Conservation (phyloP, 805 yeast genomes). For the Debaryomyces hansenii region DNA sequence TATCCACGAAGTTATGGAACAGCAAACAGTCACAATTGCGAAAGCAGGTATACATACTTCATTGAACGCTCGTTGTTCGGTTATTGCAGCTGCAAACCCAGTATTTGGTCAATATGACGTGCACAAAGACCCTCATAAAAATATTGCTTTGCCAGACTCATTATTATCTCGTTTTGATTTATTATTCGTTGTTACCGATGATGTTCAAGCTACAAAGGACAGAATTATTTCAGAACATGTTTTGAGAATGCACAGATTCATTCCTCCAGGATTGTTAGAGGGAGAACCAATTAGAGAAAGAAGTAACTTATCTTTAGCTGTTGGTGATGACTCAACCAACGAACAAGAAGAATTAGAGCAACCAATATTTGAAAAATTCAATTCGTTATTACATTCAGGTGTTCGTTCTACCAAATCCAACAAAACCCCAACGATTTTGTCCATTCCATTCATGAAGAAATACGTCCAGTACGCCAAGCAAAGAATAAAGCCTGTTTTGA, state of each 20-base stretch:
- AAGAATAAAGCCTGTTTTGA: constrained; percentile 77
- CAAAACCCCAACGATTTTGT: constrained; percentile 40
- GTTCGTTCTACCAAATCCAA: constrained; percentile 36
- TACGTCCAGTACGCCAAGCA: constrained; percentile 93
- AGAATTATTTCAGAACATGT: constrained; percentile 92
- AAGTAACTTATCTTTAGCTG: constrained; percentile 68
- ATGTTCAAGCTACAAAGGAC: constrained; percentile 81
- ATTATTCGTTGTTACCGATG: constrained; percentile 93
- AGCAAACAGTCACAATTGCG: constrained; percentile 96
- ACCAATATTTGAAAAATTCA: constrained; percentile 81
- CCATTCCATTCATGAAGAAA: constrained; percentile 85
- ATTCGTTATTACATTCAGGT: constrained; percentile 81
- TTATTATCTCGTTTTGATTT: constrained; percentile 94
- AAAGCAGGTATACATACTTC: constrained; percentile 98
- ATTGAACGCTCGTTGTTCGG: constrained; percentile 93
- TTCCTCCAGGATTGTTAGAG: constrained; percentile 84
- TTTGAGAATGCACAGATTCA: constrained; percentile 84
- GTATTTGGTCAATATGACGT: constrained; percentile 95
- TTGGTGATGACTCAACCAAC: constrained; percentile 61
- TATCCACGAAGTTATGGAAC: constrained; percentile 99
- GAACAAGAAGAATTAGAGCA: constrained; percentile 48
- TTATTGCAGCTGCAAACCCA: constrained; percentile 97
- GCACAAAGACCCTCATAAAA: constrained; percentile 93
- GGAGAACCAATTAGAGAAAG: constrained; percentile 92
- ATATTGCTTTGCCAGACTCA: constrained; percentile 96